Evolutionary conservation across 768 basidiomycete species (phyloP).

Genomic region (Tricholoma bakamatsutake): DNA sequence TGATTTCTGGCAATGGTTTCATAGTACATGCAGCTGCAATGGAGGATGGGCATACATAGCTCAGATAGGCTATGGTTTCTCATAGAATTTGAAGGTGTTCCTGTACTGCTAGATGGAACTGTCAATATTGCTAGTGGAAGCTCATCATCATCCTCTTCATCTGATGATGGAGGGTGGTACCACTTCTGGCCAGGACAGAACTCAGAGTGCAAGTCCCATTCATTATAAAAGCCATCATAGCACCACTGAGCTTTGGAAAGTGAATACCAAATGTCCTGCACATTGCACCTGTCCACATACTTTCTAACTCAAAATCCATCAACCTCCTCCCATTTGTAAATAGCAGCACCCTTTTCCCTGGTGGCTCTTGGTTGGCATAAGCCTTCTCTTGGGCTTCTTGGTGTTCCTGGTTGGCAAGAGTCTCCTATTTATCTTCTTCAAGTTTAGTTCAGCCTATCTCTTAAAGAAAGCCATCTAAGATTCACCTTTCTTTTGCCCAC

Average conservation of each 20-base stretch:
- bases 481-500: neutral
- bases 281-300: neutral
- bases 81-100: neutral
- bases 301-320: slow-evolving; percentile 2
- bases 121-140: too few relatives aligned
- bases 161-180: neutral
- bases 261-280: neutral
- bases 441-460: neutral
- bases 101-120: neutral
- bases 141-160: neutral
- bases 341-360: neutral
- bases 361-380: neutral
- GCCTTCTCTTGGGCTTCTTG: neutral
- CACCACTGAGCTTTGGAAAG: neutral
- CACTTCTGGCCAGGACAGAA: neutral
- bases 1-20: neutral
- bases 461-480: neutral
- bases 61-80: neutral
- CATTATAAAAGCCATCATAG: neutral
- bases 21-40: neutral
- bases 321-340: neutral
- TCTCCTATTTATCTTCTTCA: neutral
- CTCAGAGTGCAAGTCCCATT: neutral
- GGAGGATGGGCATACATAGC: neutral
- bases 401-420: neutral